A percentile compares a stretch with the other conserved stretches of the same genome.
Conservation (phyloP, 257 asterid genomes). For the Solanum dulcamara region DNA sequence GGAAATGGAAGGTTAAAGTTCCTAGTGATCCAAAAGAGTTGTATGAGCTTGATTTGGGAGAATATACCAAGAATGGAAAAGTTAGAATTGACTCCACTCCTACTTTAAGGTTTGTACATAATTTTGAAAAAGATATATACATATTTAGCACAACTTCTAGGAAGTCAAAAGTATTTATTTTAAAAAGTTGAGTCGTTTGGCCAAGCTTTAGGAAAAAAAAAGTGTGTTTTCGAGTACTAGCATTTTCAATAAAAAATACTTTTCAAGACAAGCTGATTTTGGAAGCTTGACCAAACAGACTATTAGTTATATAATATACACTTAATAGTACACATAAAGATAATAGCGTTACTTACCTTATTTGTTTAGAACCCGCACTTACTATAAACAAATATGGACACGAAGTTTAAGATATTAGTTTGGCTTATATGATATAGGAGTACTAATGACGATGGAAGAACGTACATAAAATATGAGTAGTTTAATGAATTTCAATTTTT, state of each 20-base stretch:
- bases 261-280: not conserved
- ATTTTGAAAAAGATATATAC: not conserved
- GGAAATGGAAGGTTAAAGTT: conserved; percentile 42
- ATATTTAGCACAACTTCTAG: accelerated
- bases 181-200: not conserved
- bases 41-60: conserved; percentile 45
- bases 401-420: not conserved
- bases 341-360: not conserved
- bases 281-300: not conserved
- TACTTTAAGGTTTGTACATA: conserved; percentile 42
- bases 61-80: conserved; percentile 35
- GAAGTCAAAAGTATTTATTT: not conserved
- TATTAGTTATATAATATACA: not conserved
- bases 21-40: conserved; percentile 53
- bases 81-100: conserved; percentile 65
- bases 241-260: not conserved
- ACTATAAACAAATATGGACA: not conserved
- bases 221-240: not conserved
- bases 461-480: not conserved
- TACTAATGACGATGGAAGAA: not conserved
- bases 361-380: not conserved
- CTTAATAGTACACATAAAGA: not conserved
- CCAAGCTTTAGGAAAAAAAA: not conserved
- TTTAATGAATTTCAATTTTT: not conserved
- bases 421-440: not conserved